Evolutionary conservation across 139 green algal species (phyloP).

Genomic region (Zygnema cylindricum): DNA sequence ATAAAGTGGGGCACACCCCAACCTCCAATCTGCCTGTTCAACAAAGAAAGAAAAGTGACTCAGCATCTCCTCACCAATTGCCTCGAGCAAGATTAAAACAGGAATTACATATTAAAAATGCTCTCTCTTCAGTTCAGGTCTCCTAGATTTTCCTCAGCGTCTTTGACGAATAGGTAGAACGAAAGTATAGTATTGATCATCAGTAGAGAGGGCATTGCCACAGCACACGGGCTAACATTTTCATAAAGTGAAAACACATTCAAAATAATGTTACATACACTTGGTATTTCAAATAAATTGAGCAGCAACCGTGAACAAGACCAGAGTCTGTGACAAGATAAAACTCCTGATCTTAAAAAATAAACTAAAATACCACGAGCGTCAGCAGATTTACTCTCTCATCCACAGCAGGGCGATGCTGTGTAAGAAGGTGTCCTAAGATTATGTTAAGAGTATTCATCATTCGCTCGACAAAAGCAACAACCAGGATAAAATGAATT

Average conservation of each 20-base stretch:
- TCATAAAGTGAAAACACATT: neutral
- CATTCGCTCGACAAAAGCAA: neutral
- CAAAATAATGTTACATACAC: neutral
- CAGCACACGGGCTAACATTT: too few species aligned
- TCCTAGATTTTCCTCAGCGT: neutral
- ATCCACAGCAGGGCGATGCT: neutral
- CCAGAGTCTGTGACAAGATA: neutral
- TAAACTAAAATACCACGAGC: neutral
- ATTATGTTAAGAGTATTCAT: neutral
- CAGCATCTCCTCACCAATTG: too few species aligned
- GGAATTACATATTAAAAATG: too few species aligned
- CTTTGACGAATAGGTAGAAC: neutral
- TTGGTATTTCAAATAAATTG: neutral
- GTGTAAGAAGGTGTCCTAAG: conserved; percentile 21
- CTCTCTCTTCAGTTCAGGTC: conserved; percentile 18
- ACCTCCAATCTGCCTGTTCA: too few species aligned
- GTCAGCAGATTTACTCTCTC: neutral
- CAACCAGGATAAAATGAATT: neutral
- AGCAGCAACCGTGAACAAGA: neutral
- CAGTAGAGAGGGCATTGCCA: neutral
- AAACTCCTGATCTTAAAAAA: neutral
- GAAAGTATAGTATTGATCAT: conserved; percentile 15
- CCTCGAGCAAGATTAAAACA: too few species aligned
- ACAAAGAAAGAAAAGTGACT: too few species aligned
- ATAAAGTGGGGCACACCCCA: too few species aligned